A percentile compares a stretch with the other conserved stretches of the same genome.
phyloP scores from a whole-genome alignment of 441 rosid genomes.

The Arabidopsis hybrid region DNA sequence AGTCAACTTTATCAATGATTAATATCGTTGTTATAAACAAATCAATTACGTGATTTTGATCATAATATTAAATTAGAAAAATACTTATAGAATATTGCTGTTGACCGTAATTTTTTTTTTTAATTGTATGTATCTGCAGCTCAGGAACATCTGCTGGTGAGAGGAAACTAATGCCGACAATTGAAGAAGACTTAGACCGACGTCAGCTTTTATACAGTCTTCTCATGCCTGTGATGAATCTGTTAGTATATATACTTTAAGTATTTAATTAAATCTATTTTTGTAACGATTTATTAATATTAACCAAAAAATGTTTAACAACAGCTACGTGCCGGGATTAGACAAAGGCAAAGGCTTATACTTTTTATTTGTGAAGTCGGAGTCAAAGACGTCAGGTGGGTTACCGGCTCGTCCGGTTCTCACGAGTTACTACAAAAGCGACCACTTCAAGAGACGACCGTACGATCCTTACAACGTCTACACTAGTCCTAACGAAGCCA shows the following conservation, averaged over 20 bases:
- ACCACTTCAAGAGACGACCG: conserved; percentile 68
- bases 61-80: too few species aligned
- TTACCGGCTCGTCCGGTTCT: conserved; percentile 77
- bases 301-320: conserved; percentile 8
- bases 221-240: conserved; percentile 81
- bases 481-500: conserved; percentile 76
- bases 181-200: conserved; percentile 67
- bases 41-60: too few species aligned
- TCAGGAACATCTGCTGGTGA: conserved; percentile 87
- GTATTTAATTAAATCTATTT: background rate
- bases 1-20: background rate
- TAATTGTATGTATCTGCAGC: conserved; percentile 41
- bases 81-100: too few species aligned
- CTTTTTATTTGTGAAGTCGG: conserved; percentile 70
- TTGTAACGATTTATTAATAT: background rate
- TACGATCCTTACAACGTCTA: conserved; percentile 68
- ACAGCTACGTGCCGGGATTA: conserved; percentile 64
- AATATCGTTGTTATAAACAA: background rate
- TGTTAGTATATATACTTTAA: conserved; percentile 48
- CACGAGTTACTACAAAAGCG: conserved; percentile 78
- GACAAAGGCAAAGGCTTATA: conserved; percentile 75
- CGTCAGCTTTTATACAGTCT: conserved; percentile 64
- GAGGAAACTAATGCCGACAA: conserved; percentile 78
- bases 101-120: too few species aligned
- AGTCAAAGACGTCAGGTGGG: conserved; percentile 65